Conservation (phyloP, 2,329 filamentous ascomycete species). For the Pyricularia sp. region DNA sequence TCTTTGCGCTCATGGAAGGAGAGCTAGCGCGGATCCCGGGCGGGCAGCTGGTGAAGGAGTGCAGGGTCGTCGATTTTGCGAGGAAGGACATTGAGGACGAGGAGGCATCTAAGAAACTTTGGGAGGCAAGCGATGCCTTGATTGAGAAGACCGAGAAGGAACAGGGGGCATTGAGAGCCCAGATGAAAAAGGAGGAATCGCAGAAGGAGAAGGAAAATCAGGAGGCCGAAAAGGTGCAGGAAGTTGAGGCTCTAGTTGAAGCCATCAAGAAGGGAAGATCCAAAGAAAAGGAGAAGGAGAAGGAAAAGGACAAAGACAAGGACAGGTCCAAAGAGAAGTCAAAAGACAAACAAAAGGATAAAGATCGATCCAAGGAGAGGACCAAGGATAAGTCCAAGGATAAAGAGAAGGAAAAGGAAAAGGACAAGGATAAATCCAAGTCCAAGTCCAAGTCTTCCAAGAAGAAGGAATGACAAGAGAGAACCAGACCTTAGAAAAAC, state of each 20-base stretch:
- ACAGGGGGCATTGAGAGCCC: slow-evolving; percentile 49
- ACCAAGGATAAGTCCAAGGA: slow-evolving; percentile 10
- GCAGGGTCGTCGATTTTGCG: slow-evolving; percentile 62
- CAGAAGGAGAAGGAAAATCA: slow-evolving; percentile 20
- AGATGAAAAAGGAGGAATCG: slow-evolving; percentile 28
- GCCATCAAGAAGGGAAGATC: slow-evolving; percentile 32
- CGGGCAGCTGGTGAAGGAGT: slow-evolving; percentile 80
- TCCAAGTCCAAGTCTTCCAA: slow-evolving; percentile 27
- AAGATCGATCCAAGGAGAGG: slow-evolving; percentile 12
- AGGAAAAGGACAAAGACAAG: slow-evolving; percentile 20
- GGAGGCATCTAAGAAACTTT: slow-evolving; percentile 71
- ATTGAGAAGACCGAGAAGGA: slow-evolving; percentile 77
- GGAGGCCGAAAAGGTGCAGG: slow-evolving; percentile 22
- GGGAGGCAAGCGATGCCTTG: slow-evolving; percentile 80
- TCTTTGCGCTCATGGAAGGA: slow-evolving; percentile 79
- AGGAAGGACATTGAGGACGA: slow-evolving; percentile 71
- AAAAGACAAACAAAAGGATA: slow-evolving; percentile 12
- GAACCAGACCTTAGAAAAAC: background rate
- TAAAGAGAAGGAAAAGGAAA: slow-evolving; percentile 11
- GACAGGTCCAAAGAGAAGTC: slow-evolving; percentile 12
- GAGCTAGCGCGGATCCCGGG: slow-evolving; percentile 50
- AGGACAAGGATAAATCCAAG: slow-evolving; percentile 22
- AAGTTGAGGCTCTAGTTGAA: slow-evolving; percentile 29
- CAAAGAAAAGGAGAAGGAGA: slow-evolving; percentile 18
- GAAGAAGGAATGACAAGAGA: background rate